phyloP scores from a whole-genome alignment of 306 rosid species.

The Fragaria ananassa region DNA sequence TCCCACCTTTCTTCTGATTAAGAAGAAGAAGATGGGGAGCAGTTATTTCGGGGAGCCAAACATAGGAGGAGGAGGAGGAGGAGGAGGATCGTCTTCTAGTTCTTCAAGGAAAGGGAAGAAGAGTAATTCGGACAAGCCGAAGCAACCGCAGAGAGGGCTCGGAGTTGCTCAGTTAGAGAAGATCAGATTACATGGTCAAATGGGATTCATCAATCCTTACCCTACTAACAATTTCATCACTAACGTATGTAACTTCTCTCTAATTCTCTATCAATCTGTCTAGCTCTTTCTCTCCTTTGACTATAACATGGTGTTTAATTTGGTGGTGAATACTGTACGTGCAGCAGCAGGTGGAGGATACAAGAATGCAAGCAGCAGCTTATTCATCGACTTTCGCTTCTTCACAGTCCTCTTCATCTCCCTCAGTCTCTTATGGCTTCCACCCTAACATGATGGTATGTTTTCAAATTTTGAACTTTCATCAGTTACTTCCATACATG shows the following conservation, averaged over 20 bases:
- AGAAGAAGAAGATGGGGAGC: constrained; percentile 44
- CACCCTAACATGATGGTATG: constrained; percentile 71
- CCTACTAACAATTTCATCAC: constrained; percentile 42
- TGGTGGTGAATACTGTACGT: neutral
- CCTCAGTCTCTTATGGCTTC: constrained; percentile 65
- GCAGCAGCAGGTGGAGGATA: constrained; percentile 45
- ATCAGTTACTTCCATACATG: neutral
- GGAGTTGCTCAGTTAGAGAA: constrained; percentile 99
- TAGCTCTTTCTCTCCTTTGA: constrained; percentile 4
- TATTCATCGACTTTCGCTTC: constrained; percentile 71
- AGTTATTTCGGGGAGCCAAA: constrained; percentile 84
- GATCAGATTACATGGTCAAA: constrained; percentile 92
- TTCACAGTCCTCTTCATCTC: constrained; percentile 71
- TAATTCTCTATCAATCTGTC: neutral
- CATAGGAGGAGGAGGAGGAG: constrained; percentile 53
- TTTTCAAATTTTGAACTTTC: neutral
- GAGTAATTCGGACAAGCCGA: constrained; percentile 77
- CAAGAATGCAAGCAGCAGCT: constrained; percentile 55
- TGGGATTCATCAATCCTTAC: constrained; percentile 36
- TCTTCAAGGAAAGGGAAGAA: constrained; percentile 77
- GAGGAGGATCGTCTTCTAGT: constrained; percentile 47
- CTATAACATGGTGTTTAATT: neutral
- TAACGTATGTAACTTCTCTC: constrained; percentile 40
- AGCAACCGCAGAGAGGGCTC: constrained; percentile 97
- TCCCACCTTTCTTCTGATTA: neutral